A percentile compares a stretch with the other conserved stretches of the same genome.
Evolutionary conservation across 2,329 filamentous ascomycete species (phyloP).

Genomic region (Claviceps citrina): DNA sequence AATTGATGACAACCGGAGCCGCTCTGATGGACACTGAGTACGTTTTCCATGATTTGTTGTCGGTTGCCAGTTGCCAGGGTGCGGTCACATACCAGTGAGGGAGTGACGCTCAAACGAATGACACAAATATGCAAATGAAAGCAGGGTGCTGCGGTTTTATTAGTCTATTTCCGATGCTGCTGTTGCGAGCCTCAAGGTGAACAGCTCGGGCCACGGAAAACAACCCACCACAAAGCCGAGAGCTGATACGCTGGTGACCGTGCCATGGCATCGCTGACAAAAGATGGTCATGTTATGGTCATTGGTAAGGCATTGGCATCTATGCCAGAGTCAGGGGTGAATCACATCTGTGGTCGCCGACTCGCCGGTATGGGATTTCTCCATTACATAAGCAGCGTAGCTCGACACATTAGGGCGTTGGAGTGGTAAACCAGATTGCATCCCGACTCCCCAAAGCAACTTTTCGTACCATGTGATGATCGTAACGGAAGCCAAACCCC

Average conservation of each 20-base stretch:
- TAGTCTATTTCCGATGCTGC: neutral
- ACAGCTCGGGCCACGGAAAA: neutral
- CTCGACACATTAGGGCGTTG: too few relatives aligned
- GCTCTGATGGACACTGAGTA: conserved; percentile 22
- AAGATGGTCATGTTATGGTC: too few relatives aligned
- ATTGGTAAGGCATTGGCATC: too few relatives aligned
- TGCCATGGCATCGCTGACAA: conserved; percentile 5
- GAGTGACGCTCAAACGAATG: conserved; percentile 32
- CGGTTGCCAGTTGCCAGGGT: neutral
- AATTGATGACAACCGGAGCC: conserved; percentile 32
- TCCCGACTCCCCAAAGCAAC: neutral
- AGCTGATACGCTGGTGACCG: conserved; percentile 6
- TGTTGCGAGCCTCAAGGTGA: too few relatives aligned
- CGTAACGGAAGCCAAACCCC: neutral
- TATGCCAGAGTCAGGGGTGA: neutral
- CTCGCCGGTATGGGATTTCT: neutral
- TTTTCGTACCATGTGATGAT: neutral
- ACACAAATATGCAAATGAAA: conserved; percentile 33
- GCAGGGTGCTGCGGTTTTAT: conserved; percentile 22
- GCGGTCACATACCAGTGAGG: conserved; percentile 26
- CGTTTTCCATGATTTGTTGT: neutral
- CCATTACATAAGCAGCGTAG: neutral
- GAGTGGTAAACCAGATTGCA: too few relatives aligned
- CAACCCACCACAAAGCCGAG: conserved; percentile 7
- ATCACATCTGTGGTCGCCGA: too few relatives aligned